Base-by-base conservation (phyloP, 2,329 filamentous ascomycete species). In the Endothia cerciana region DNA sequence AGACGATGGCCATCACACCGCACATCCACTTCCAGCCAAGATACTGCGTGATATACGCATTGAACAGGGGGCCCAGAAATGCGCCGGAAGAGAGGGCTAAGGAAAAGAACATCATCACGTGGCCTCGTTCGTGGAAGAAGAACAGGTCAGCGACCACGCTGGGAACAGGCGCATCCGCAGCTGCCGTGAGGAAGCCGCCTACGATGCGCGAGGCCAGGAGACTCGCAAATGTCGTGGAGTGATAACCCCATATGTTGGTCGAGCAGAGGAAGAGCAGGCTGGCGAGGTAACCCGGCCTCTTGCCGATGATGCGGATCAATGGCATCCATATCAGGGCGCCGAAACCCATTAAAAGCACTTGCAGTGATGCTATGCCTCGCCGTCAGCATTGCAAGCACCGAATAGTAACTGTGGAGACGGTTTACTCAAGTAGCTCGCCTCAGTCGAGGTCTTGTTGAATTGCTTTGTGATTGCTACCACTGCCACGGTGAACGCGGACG, bases 71-170 rank as follows among this genome's bases (percentile, higher is more conserved):
- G 33, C 59, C 59, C n/a, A 61, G 30, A 41, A 61, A 61, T 4
- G 59, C 43, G 7, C 59, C 59, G 2, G 45, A 49, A 13, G 59
- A 61, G 25, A 61, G 47, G 59, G 45, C 45, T 33, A 61, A n/a
- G 43, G 33, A 51, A 22, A 61, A 61, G 30, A 51, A 61, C 59
- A 61, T 61, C 59, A 61, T 61, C 19, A 38, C 45, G 41, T 61
- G 59, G 30, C 59, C 59, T 61, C 59, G 22, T 38, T 61, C 59
- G 59, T 61, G 59, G 33, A 61, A 61, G 33, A 51, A 61, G n/a
- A 61, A 61, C 43, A 61, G 30, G 10, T 61, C 59, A 15, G 59
- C 59, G 10, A 61, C 59, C 33, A 61, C 59, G 30, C 59, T 61
- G 33, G 59, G 59, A 4, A 61, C 45, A 6, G 59, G 59, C 8